phyloP scores from a whole-genome alignment of 345 rosid genomes.

The Ceriops zippeliana region DNA sequence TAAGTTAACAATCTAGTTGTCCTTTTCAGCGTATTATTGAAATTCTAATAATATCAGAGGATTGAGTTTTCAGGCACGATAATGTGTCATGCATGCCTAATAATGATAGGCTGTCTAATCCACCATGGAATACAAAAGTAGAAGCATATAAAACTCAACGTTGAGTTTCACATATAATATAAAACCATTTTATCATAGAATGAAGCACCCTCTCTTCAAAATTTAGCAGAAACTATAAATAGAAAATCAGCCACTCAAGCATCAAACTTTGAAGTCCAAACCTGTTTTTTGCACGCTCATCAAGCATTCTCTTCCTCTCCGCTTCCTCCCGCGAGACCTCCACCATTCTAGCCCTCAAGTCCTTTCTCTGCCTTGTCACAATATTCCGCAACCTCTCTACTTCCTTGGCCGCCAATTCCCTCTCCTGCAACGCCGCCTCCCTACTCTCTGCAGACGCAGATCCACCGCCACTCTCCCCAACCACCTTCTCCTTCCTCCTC shows the following conservation, averaged over 20 bases:
- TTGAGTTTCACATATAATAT: no score
- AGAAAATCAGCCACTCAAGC: background rate
- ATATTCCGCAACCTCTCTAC: slow-evolving; percentile 74
- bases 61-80: no score
- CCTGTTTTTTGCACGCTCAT: slow-evolving; percentile 87
- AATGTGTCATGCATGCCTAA: no score
- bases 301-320: slow-evolving; percentile 90
- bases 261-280: slow-evolving; percentile 12
- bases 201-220: no score
- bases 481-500: slow-evolving; percentile 60
- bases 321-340: slow-evolving; percentile 93
- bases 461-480: slow-evolving; percentile 15
- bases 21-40: no score
- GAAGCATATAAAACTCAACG: no score
- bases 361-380: slow-evolving; percentile 79
- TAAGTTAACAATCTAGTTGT: no score
- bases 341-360: slow-evolving; percentile 78
- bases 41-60: no score
- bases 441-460: slow-evolving; percentile 47
- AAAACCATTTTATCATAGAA: no score
- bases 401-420: slow-evolving; percentile 70
- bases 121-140: no score
- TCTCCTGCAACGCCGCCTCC: slow-evolving; percentile 66
- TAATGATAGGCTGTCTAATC: no score
- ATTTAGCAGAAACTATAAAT: no score